Percentiles rank a stretch among this genome's conserved stretches.
Evolutionary conservation across 176 grass and related monocot genomes (phyloP).

Genomic region (sorghum (Sorghum bicolor)): DNA sequence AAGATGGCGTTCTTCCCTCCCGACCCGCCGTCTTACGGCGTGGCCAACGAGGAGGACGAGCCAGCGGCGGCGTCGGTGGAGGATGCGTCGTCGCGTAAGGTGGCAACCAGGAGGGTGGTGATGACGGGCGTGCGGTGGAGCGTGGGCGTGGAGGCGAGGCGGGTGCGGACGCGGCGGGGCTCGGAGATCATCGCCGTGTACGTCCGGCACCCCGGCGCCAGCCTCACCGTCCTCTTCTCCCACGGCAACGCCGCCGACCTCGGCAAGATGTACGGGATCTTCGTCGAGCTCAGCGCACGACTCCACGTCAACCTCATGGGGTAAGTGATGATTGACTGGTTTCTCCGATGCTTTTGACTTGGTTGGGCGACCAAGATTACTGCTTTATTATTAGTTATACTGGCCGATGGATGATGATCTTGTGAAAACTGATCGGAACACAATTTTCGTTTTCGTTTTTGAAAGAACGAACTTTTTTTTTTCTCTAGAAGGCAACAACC

Average conservation of each 20-base stretch:
- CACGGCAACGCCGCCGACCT: conserved; percentile 78
- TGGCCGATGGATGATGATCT: neutral
- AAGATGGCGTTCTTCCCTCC: conserved; percentile 85
- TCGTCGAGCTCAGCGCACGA: conserved; percentile 62
- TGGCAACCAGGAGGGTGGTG: conserved; percentile 22
- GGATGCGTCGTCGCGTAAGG: neutral
- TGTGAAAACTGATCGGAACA: neutral
- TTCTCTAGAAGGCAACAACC: neutral
- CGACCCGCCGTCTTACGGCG: conserved; percentile 60
- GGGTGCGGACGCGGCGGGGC: conserved; percentile 56
- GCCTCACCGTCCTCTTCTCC: conserved; percentile 67
- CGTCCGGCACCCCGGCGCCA: conserved; percentile 53
- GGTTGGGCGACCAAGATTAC: neutral
- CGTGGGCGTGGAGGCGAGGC: conserved; percentile 65
- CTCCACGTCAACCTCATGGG: conserved; percentile 86
- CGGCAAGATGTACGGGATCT: conserved; percentile 71
- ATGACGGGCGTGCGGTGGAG: conserved; percentile 44
- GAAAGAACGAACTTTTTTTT: neutral
- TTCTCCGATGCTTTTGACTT: conserved; percentile 2
- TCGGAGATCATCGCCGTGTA: conserved; percentile 75
- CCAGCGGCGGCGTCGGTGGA: neutral
- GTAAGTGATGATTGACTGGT: conserved; percentile 36
- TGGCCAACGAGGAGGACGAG: conserved; percentile 44
- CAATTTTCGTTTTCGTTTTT: neutral
- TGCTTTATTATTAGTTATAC: neutral